These are phyloP conservation scores for Tetraselmis striata DNA, from an alignment of 139 green algal species.

Conservation along the genomic window DNA sequence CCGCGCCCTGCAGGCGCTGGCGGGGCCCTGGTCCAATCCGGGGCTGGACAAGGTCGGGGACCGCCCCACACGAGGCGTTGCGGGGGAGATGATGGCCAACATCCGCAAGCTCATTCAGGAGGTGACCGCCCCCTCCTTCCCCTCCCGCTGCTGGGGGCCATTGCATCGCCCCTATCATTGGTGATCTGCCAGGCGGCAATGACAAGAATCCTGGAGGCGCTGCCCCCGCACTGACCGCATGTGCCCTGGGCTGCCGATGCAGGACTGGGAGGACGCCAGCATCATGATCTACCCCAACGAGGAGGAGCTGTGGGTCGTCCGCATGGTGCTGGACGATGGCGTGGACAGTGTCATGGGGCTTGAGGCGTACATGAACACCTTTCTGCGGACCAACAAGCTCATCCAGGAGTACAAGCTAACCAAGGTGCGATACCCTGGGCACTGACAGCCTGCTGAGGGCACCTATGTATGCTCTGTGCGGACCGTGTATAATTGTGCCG, in stretches of 20 bases:
- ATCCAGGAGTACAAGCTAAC: slow-evolving; percentile 30
- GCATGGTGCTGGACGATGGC: slow-evolving; percentile 19
- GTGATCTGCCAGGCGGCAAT: too few species aligned
- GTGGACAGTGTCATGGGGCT: slow-evolving; percentile 35
- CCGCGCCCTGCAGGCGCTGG: neutral
- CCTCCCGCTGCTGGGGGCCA: too few species aligned
- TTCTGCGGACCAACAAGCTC: slow-evolving; percentile 41
- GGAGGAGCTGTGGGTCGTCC: slow-evolving; percentile 48
- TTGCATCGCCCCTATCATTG: too few species aligned
- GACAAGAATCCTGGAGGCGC: too few species aligned
- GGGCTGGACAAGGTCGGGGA: slow-evolving; percentile 29
- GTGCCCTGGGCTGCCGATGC: neutral
- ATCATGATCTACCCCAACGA: slow-evolving; percentile 48
- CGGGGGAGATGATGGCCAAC: slow-evolving; percentile 30
- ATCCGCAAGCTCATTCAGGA: slow-evolving; percentile 25
- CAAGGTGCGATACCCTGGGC: slow-evolving; percentile 23
- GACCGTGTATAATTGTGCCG: too few species aligned
- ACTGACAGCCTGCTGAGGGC: too few species aligned
- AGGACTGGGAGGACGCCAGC: slow-evolving; percentile 39
- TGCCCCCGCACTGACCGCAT: too few species aligned
- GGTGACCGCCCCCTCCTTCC: slow-evolving; percentile 5
- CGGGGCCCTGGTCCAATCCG: neutral
- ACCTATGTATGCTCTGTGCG: too few species aligned
- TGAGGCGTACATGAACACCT: slow-evolving; percentile 51
- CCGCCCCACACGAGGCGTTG: slow-evolving; percentile 20